Percentiles rank a stretch among this genome's conserved stretches.
Evolutionary conservation across 257 asterid genomes (phyloP).

Genomic region (Nemophila menziesii): DNA sequence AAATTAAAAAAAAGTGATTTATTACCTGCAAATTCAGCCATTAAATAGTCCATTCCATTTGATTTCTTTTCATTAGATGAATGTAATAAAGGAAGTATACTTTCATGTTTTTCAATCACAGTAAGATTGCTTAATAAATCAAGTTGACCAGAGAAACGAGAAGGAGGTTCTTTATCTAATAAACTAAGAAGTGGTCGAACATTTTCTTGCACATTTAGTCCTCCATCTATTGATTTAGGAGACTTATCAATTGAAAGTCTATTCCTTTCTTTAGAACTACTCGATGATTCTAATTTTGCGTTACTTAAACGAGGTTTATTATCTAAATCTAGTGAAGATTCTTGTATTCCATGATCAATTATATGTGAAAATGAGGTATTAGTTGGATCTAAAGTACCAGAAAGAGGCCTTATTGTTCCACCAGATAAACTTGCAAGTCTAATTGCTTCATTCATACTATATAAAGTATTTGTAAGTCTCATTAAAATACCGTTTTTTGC

Average conservation of each 20-base stretch:
- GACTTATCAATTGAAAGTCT: slow-evolving; percentile 47
- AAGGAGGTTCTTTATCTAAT: slow-evolving; percentile 94
- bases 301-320: slow-evolving; percentile 38
- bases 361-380: slow-evolving; percentile 44
- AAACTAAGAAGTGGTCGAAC: slow-evolving; percentile 84
- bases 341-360: slow-evolving; percentile 49
- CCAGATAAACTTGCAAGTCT: slow-evolving; percentile 72
- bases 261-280: slow-evolving; percentile 30
- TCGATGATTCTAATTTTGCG: slow-evolving; percentile 25
- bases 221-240: slow-evolving; percentile 41
- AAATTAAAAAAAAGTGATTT: slow-evolving; percentile 3
- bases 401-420: slow-evolving; percentile 64
- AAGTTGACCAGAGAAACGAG: slow-evolving; percentile 95
- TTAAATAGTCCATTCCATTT: slow-evolving; percentile 80
- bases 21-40: slow-evolving; percentile 97
- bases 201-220: slow-evolving; percentile 68
- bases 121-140: slow-evolving; percentile 85
- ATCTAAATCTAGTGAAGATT: slow-evolving; percentile 50
- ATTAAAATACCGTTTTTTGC: slow-evolving; percentile 87
- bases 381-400: slow-evolving; percentile 63
- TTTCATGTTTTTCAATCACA: slow-evolving; percentile 80
- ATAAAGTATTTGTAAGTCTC: slow-evolving; percentile 84
- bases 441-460: slow-evolving; percentile 87
- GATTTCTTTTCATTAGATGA: slow-evolving; percentile 51
- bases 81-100: slow-evolving; percentile 43